Conservation (phyloP, 129 eudicot species). For the Escallonia rubra region DNA sequence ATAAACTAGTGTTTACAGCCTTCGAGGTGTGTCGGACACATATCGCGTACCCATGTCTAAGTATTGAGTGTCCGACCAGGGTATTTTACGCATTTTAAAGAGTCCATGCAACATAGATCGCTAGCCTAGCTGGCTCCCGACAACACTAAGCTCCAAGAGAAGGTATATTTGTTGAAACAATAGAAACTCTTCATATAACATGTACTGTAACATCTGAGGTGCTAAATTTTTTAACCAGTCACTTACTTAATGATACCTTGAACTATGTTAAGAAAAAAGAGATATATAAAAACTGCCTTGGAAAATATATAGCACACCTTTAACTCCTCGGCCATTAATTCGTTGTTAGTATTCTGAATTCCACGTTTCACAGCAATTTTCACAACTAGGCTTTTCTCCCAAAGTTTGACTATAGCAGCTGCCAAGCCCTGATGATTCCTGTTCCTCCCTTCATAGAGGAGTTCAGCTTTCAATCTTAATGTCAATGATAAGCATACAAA, state of each 20-base stretch:
- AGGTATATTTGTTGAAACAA: not conserved
- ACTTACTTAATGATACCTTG: not conserved
- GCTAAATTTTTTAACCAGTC: not conserved
- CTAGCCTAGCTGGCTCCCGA: no score
- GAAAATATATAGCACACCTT: constrained; percentile 43
- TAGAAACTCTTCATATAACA: no score
- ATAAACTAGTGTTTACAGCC: no score
- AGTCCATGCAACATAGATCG: no score
- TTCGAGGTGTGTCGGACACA: no score
- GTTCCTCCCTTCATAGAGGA: constrained; percentile 64
- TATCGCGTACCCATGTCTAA: no score
- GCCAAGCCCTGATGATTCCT: constrained; percentile 98
- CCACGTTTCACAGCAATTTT: constrained; percentile 99
- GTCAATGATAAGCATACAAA: constrained; percentile 7
- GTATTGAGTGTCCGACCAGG: no score
- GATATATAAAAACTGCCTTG: not conserved
- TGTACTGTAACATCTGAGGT: no score
- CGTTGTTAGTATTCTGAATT: constrained; percentile 91
- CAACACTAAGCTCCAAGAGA: not conserved
- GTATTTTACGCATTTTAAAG: no score
- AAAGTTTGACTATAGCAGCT: constrained; percentile 70
- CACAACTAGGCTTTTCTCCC: constrained; percentile 93
- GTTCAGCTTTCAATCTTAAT: constrained; percentile 12
- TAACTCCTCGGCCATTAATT: constrained; percentile 90
- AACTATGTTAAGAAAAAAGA: not conserved